Percentiles rank a stretch among this genome's conserved stretches.
Evolutionary conservation across 306 rosid species (phyloP).

Genomic region (Prunus mume): DNA sequence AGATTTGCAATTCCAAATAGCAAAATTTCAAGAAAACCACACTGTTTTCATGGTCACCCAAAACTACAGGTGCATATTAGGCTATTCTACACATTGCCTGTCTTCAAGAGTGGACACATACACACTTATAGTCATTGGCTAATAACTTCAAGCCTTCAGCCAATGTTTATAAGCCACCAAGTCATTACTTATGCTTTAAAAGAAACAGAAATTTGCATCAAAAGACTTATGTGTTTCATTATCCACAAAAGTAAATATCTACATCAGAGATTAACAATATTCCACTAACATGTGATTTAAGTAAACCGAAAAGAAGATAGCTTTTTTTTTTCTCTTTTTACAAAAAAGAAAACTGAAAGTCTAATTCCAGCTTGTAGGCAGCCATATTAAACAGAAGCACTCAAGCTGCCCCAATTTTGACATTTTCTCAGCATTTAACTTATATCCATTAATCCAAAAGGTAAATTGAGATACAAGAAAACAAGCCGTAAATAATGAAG

Average conservation of each 20-base stretch:
- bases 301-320: neutral
- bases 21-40: neutral
- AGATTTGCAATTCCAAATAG: neutral
- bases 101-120: neutral
- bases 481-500: neutral
- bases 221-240: neutral
- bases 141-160: neutral
- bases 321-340: neutral
- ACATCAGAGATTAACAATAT: neutral
- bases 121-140: neutral
- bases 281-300: neutral
- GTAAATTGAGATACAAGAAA: neutral
- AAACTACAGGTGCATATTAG: no score
- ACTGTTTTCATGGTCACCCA: no score
- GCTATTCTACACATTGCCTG: neutral
- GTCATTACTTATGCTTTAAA: neutral
- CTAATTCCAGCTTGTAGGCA: no score
- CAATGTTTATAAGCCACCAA: neutral
- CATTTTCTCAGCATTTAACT: neutral
- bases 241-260: neutral
- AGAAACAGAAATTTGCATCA: neutral
- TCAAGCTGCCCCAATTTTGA: neutral
- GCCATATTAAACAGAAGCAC: neutral
- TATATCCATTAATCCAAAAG: neutral
- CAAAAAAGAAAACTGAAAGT: neutral